Evolutionary conservation across 352 stramenopile genomes (phyloP).

Genomic region (Phytophthora palmivora): DNA sequence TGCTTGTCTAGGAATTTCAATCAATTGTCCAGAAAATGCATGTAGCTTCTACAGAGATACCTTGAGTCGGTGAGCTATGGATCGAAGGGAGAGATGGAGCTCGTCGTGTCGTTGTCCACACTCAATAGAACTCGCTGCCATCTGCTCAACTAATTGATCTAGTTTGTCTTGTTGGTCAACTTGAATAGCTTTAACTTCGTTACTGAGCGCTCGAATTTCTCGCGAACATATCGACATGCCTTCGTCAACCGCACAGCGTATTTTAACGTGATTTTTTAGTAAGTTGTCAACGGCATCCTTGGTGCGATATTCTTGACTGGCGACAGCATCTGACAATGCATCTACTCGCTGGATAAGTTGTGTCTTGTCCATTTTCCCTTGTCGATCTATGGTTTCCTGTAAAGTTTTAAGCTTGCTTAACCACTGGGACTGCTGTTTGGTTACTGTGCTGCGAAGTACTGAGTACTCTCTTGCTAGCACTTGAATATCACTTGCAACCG

Average conservation of each 20-base stretch:
- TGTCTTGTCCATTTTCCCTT: slow-evolving; percentile 55
- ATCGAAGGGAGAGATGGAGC: slow-evolving; percentile 46
- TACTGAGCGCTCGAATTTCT: slow-evolving; percentile 54
- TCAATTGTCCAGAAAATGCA: neutral
- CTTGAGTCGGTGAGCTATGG: slow-evolving; percentile 52
- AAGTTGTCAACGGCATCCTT: slow-evolving; percentile 53
- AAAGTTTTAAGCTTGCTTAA: slow-evolving; percentile 48
- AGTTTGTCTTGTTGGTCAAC: slow-evolving; percentile 48
- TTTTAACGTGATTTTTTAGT: slow-evolving; percentile 60
- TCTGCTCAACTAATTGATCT: slow-evolving; percentile 41
- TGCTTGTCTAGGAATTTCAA: slow-evolving; percentile 11
- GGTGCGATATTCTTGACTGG: slow-evolving; percentile 46
- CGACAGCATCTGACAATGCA: slow-evolving; percentile 44
- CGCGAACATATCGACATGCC: slow-evolving; percentile 64
- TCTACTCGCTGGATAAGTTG: slow-evolving; percentile 58
- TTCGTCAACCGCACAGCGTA: slow-evolving; percentile 61
- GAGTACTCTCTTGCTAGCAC: slow-evolving; percentile 54
- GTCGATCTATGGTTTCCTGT: slow-evolving; percentile 52
- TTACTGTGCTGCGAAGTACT: slow-evolving; percentile 34
- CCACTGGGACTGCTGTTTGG: slow-evolving; percentile 53
- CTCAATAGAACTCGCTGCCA: slow-evolving; percentile 41
- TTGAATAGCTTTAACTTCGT: slow-evolving; percentile 45
- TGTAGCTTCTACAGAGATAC: slow-evolving; percentile 33
- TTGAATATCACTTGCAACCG: slow-evolving; percentile 54
- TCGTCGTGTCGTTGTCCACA: slow-evolving; percentile 45